phyloP scores from a whole-genome alignment of 2,329 filamentous ascomycete species.

The Aureobasidium sp. region DNA sequence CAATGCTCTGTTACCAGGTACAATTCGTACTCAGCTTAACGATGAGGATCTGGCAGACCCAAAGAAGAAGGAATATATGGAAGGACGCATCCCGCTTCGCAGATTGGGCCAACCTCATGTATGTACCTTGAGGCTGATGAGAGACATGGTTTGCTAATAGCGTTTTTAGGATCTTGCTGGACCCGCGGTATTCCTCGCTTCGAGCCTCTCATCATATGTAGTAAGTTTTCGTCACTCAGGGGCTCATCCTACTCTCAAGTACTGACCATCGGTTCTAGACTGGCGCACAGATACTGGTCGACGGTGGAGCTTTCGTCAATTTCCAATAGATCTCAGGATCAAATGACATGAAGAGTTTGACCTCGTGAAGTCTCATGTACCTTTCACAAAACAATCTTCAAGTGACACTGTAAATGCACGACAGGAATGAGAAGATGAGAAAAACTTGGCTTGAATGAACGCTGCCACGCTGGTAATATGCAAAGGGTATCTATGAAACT shows the following conservation, averaged over 20 bases:
- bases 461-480: background rate
- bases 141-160: background rate
- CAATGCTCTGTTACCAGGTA: conserved; percentile 76
- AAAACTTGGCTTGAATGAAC: background rate
- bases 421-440: background rate
- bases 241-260: too few relatives aligned
- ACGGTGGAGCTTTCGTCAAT: conserved; percentile 85
- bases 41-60: conserved; percentile 71
- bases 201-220: conserved; percentile 70
- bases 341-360: too few relatives aligned
- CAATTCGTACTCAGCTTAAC: conserved; percentile 75
- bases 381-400: too few relatives aligned
- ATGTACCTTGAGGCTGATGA: background rate
- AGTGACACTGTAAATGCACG: too few relatives aligned
- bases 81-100: conserved; percentile 69
- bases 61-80: conserved; percentile 67
- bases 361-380: too few relatives aligned
- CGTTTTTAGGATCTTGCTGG: conserved; percentile 59
- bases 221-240: background rate
- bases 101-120: conserved; percentile 54
- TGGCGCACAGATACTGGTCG: conserved; percentile 74
- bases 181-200: conserved; percentile 76
- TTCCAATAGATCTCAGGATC: conserved; percentile 49
- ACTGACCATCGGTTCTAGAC: conserved; percentile 36
- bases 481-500: background rate